These are phyloP conservation scores for Kwoniella mangroviensis DNA, from an alignment of 768 basidiomycete genomes.

Conservation along the genomic window DNA sequence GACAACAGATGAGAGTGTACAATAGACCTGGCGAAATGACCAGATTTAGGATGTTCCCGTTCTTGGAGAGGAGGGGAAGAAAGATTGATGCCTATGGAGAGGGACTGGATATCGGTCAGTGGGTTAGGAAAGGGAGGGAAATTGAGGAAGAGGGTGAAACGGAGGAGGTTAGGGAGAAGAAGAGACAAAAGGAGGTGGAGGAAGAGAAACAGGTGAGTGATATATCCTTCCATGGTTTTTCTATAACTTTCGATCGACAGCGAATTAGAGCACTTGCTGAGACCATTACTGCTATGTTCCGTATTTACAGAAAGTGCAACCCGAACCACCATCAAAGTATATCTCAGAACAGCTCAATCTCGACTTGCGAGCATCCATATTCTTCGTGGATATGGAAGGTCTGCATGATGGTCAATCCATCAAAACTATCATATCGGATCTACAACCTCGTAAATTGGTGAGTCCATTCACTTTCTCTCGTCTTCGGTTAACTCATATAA, in stretches of 20 bases:
- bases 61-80: conserved; percentile 81
- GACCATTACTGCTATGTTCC: too few relatives aligned
- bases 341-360: conserved; percentile 75
- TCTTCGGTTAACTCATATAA: neutral
- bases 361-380: conserved; percentile 79
- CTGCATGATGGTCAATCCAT: conserved; percentile 94
- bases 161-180: conserved; percentile 75
- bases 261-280: too few relatives aligned
- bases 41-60: conserved; percentile 96
- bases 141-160: conserved; percentile 87
- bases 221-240: neutral
- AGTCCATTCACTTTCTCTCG: conserved; percentile 30
- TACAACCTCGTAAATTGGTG: conserved; percentile 95
- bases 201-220: conserved; percentile 75
- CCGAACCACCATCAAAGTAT: conserved; percentile 90
- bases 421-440: conserved; percentile 93
- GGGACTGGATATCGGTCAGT: conserved; percentile 91
- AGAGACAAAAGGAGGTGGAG: conserved; percentile 71
- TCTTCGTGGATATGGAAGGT: conserved; percentile 96
- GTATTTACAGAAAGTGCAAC: conserved; percentile 66
- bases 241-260: too few relatives aligned
- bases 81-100: conserved; percentile 96
- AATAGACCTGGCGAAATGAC: conserved; percentile 36
- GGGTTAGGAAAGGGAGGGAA: conserved; percentile 87
- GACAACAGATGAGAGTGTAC: conserved; percentile 79